A percentile compares a stretch with the other conserved stretches of the same genome.
These are phyloP conservation scores for Tulasnella sp. DNA, from an alignment of 768 basidiomycete species.

Conservation along the genomic window DNA sequence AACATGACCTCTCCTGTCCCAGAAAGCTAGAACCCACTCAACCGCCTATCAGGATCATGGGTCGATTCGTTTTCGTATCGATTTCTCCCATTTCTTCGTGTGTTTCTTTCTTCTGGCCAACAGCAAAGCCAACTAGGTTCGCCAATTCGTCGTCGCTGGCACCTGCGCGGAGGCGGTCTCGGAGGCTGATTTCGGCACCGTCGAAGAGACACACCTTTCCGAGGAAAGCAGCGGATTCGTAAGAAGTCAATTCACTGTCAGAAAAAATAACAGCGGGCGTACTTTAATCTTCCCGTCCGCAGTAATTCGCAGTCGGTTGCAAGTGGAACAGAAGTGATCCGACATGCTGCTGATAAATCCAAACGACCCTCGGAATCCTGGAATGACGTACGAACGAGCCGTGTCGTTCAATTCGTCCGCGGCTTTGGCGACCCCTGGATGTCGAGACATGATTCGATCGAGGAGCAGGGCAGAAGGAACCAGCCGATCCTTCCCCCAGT, in stretches of 20 bases:
- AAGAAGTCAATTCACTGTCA: neutral
- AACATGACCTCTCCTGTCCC: neutral
- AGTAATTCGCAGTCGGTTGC: conserved; percentile 80
- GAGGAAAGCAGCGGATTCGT: neutral
- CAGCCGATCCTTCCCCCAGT: conserved; percentile 81
- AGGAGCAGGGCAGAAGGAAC: conserved; percentile 68
- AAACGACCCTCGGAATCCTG: conserved; percentile 63
- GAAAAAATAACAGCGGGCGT: conserved; percentile 8
- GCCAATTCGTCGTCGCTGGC: conserved; percentile 62
- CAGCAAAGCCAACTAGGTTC: conserved; percentile 58
- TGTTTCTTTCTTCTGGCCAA: conserved; percentile 69
- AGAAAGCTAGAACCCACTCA: conserved; percentile 40
- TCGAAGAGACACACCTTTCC: conserved; percentile 81
- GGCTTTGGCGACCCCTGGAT: conserved; percentile 55
- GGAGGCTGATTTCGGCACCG: conserved; percentile 74
- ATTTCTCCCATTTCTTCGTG: conserved; percentile 83
- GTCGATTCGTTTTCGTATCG: conserved; percentile 69
- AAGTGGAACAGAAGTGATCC: conserved; percentile 84
- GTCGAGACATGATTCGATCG: conserved; percentile 44
- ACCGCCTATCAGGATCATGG: conserved; percentile 94
- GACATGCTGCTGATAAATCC: conserved; percentile 96
- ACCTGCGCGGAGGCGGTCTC: conserved; percentile 66
- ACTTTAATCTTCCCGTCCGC: conserved; percentile 90
- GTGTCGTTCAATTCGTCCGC: conserved; percentile 73
- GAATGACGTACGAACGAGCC: conserved; percentile 73